Conservation (phyloP, 2,329 filamentous ascomycete species). For the Cladobotryum protrusum region DNA sequence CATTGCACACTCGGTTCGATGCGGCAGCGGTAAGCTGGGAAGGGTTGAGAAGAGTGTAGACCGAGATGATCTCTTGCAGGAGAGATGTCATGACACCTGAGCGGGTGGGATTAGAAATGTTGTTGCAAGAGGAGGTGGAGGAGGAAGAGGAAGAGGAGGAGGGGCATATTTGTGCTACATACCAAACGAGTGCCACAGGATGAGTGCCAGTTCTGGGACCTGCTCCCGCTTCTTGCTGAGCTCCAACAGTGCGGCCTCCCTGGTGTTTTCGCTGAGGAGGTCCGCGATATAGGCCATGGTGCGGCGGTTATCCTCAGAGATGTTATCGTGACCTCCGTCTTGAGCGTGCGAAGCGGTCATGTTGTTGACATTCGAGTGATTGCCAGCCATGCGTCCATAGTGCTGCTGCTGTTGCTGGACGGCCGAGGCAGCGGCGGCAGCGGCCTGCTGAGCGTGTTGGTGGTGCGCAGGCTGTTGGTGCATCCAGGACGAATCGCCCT, state of each 20-base stretch:
- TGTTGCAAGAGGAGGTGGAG: slow-evolving; percentile 4
- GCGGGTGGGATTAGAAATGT: background rate
- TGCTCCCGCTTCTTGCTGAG: slow-evolving; percentile 98
- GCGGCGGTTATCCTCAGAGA: slow-evolving; percentile 85
- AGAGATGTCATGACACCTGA: slow-evolving; percentile 95
- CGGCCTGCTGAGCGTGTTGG: slow-evolving; percentile 53
- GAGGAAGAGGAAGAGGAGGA: background rate
- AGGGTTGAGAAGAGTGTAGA: slow-evolving; percentile 93
- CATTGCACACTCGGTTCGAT: slow-evolving; percentile 95
- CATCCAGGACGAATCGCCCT: slow-evolving; percentile 60
- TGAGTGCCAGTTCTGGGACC: slow-evolving; percentile 90
- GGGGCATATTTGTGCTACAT: slow-evolving; percentile 28
- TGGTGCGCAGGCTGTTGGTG: slow-evolving; percentile 57
- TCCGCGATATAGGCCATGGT: slow-evolving; percentile 93
- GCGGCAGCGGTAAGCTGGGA: slow-evolving; percentile 96
- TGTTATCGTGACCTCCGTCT: slow-evolving; percentile 55
- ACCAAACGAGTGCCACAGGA: slow-evolving; percentile 99
- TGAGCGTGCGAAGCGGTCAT: slow-evolving; percentile 45
- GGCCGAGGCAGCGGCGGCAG: slow-evolving; percentile 43
- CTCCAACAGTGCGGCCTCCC: slow-evolving; percentile 87
- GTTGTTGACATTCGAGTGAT: slow-evolving; percentile 46
- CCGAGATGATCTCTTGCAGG: slow-evolving; percentile 96
- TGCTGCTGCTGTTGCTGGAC: slow-evolving; percentile 43
- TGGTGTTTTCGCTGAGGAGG: slow-evolving; percentile 76
- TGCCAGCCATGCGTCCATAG: slow-evolving; percentile 67